Evolutionary conservation across 2,329 filamentous ascomycete genomes (phyloP).

Genomic region (Paracamarosporium sp.): DNA sequence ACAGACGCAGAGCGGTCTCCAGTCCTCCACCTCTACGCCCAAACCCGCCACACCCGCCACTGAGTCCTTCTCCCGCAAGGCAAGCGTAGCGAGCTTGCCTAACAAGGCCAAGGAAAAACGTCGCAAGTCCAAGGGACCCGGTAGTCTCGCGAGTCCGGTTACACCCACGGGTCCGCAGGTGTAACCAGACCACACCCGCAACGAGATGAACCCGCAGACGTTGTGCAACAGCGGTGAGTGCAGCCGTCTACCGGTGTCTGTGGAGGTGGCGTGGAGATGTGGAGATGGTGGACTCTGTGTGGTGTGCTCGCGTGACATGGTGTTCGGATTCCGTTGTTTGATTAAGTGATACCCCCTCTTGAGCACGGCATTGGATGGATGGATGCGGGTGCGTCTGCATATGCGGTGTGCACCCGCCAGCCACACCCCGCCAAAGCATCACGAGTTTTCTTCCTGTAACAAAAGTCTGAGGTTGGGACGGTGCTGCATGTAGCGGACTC

Average conservation of each 20-base stretch:
- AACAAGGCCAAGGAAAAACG: constrained; percentile 38
- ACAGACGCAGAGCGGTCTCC: constrained; percentile 3
- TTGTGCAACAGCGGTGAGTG: neutral
- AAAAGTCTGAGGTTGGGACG: neutral
- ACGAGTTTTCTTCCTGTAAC: neutral
- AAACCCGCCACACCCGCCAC: constrained; percentile 11
- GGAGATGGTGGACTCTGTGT: neutral
- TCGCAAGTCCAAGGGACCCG: constrained; percentile 45
- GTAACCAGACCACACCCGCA: neutral
- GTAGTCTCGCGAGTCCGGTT: constrained; percentile 36
- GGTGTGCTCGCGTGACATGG: constrained; percentile 1
- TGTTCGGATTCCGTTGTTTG: constrained; percentile 8
- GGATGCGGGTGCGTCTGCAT: too few relatives aligned
- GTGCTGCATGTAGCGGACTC: neutral
- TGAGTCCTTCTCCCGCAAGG: constrained; percentile 30
- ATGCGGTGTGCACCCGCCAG: neutral
- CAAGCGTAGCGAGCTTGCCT: constrained; percentile 31
- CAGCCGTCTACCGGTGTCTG: neutral
- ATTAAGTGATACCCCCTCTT: constrained; percentile 4
- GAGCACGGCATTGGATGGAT: neutral
- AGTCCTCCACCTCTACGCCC: constrained; percentile 19
- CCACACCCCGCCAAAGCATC: neutral
- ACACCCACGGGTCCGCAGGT: constrained; percentile 29
- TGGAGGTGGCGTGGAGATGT: neutral
- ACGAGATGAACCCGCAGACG: neutral